A percentile compares a stretch with the other conserved stretches of the same genome.
Conservation (phyloP, 768 basidiomycete species). For the Pulveroboletus sp. region DNA sequence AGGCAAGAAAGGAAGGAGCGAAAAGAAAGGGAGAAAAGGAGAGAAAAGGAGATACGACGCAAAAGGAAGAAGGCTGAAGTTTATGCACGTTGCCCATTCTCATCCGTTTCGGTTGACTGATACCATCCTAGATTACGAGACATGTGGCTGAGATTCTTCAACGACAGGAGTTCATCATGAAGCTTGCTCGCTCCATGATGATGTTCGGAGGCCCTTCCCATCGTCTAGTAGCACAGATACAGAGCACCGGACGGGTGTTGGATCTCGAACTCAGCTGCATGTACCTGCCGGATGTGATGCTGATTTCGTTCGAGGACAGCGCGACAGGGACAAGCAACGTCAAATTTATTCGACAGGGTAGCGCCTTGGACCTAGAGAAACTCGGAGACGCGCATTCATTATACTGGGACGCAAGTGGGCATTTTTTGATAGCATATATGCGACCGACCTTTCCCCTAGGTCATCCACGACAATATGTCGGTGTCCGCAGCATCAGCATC, state of each 20-base stretch:
- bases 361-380: slow-evolving; percentile 74
- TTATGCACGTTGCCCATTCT: slow-evolving; percentile 49
- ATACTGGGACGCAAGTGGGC: slow-evolving; percentile 60
- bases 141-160: slow-evolving; percentile 81
- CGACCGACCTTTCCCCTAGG: slow-evolving; percentile 35
- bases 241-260: slow-evolving; percentile 73
- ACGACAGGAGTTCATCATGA: slow-evolving; percentile 82
- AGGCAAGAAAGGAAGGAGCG: slow-evolving; percentile 31
- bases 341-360: slow-evolving; percentile 73
- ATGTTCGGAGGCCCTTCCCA: slow-evolving; percentile 86
- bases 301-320: slow-evolving; percentile 80
- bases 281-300: slow-evolving; percentile 72
- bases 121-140: slow-evolving; percentile 59
- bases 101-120: background rate
- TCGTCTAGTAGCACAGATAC: slow-evolving; percentile 78
- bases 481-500: slow-evolving; percentile 69
- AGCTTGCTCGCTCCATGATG: slow-evolving; percentile 84
- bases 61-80: slow-evolving; percentile 74
- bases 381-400: slow-evolving; percentile 65
- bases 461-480: slow-evolving; percentile 79
- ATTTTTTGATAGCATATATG: background rate
- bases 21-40: slow-evolving; percentile 34
- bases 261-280: slow-evolving; percentile 73
- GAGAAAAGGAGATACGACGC: slow-evolving; percentile 39
- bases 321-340: slow-evolving; percentile 79